These are phyloP conservation scores for Astragalus membranaceus DNA, from an alignment of 306 rosid genomes.

Conservation along the genomic window DNA sequence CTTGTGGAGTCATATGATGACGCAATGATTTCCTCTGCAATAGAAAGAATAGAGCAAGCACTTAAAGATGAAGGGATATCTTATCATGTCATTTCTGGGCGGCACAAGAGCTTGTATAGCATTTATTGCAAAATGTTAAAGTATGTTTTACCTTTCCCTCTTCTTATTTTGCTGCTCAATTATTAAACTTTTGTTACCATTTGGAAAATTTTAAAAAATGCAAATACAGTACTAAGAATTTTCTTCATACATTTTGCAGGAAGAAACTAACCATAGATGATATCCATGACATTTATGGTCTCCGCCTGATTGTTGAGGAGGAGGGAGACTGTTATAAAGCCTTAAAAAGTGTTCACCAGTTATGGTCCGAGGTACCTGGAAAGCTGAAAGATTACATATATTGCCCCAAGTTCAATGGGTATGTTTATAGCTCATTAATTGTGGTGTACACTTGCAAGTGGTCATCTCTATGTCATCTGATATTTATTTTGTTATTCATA, in stretches of 20 bases:
- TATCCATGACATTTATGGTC: conserved; percentile 90
- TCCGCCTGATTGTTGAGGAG: conserved; percentile 83
- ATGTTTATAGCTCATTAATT: conserved; percentile 15
- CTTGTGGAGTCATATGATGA: conserved; percentile 74
- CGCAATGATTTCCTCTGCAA: conserved; percentile 70
- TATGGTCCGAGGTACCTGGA: conserved; percentile 85
- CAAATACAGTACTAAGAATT: too few relatives aligned
- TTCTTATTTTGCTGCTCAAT: neutral
- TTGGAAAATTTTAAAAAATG: too few relatives aligned
- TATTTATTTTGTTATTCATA: conserved; percentile 17
- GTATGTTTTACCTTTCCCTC: conserved; percentile 37
- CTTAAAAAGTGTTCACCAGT: conserved; percentile 54
- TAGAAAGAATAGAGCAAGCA: conserved; percentile 50
- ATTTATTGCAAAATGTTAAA: conserved; percentile 80
- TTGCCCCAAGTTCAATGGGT: conserved; percentile 88
- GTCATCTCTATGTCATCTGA: conserved; percentile 11
- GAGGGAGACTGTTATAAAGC: conserved; percentile 90
- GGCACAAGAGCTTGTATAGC: conserved; percentile 94
- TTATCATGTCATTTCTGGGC: conserved; percentile 72
- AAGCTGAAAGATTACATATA: conserved; percentile 85
- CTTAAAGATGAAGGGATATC: conserved; percentile 66
- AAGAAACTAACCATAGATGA: conserved; percentile 76
- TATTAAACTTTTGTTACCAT: too few relatives aligned
- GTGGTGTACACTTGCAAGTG: neutral
- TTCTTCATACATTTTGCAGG: conserved; percentile 61